Base-by-base conservation (phyloP, 768 basidiomycete species). In the Naganishia kalamii region DNA sequence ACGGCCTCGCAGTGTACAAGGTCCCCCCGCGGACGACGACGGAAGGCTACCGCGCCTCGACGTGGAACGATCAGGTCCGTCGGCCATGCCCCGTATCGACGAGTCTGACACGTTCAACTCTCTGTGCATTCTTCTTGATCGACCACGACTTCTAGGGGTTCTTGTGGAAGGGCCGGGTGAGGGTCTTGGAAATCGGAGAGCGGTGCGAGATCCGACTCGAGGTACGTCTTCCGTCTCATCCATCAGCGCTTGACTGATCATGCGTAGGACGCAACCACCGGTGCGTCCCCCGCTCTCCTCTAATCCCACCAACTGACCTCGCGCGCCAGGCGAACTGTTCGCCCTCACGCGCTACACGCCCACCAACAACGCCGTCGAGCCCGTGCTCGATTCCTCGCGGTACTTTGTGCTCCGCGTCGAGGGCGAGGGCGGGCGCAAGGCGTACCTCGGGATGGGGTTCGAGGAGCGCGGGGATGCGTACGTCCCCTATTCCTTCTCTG, bases 321-420 rank as follows among this genome's bases (percentile, higher is more conserved):
- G n/a, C n/a, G n/a, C n/a, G n/a, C 68, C 74, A 43, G 77, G 77
- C 25, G 78, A 77, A 89, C 90, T 89, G 62, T 97, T 97, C 80
- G 93, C 93, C 46, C 86, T 84, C 69, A 86, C 91, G 17, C 84
- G 84, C 47, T 97, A 96, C 73, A 87, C 89, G 72, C 82, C 86
- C 17, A 79, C 83, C 47, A 86, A 85, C 65, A 89, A 90, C 4
- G 86, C 84, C 30, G 89, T 97, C n/a, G 92, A 97, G 70, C 88
- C 90, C n/a, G 92, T 93, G 17, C 82, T 96, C 29, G 92, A 97
- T 76, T 93, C 91, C 0, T 93, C 92, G 12, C 85, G 92, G 51
- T 97, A 97, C 76, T 97, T 97, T 74, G 92, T 94, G 17, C 81
- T 96, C 44, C 84, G 90, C 61, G 88, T 96, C 2, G 92, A 96